phyloP scores from a whole-genome alignment of 2,329 filamentous ascomycete genomes.

The Scedosporium boydii region DNA sequence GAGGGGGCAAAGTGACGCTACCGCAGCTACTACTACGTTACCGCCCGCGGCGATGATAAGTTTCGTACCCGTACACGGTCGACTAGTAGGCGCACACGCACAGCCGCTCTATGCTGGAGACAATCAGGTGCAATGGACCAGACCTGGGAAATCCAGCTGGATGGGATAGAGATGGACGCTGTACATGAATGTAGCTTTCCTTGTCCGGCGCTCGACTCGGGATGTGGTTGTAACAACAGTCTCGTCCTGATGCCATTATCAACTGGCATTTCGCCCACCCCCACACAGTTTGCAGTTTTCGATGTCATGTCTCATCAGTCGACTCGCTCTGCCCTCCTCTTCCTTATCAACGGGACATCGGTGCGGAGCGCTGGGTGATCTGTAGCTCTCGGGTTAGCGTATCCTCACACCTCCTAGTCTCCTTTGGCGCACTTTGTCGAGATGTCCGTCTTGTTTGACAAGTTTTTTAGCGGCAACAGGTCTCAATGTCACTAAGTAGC shows the following conservation, averaged over 20 bases:
- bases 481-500: neutral
- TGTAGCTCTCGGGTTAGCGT: neutral
- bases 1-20: neutral
- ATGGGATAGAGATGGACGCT: neutral
- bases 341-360: neutral
- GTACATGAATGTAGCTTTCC: too few relatives aligned
- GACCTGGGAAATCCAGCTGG: neutral
- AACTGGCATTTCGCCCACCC: neutral
- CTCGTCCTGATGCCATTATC: neutral
- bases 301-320: neutral
- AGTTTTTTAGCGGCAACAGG: neutral
- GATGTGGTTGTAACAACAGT: neutral
- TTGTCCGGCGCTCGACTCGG: neutral
- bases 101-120: neutral
- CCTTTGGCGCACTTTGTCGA: neutral
- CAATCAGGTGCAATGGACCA: neutral
- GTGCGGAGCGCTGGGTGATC: neutral
- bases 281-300: neutral
- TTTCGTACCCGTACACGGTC: neutral
- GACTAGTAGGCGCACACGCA: neutral
- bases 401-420: neutral
- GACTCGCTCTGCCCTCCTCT: neutral
- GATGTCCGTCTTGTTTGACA: neutral
- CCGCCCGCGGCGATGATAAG: neutral
- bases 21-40: neutral